These are phyloP conservation scores for Arthrobotrys entomopaga DNA, from an alignment of 2,329 filamentous ascomycete genomes.

Conservation along the genomic window DNA sequence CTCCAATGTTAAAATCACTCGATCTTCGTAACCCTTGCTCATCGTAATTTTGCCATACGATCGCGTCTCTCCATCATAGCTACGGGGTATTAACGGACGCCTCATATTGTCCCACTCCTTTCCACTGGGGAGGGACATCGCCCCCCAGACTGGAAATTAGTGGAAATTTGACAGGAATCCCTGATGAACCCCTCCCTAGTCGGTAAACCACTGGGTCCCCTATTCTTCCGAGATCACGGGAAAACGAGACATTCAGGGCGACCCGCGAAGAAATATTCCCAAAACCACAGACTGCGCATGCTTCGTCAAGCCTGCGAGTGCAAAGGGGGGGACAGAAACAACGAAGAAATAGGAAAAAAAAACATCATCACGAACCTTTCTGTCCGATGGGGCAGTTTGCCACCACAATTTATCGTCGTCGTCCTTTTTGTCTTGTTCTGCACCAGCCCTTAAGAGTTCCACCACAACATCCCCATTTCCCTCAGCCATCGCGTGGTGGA, in stretches of 20 bases:
- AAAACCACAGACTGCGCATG: no score
- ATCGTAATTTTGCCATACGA: constrained; percentile 48
- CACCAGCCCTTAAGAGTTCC: constrained; percentile 82
- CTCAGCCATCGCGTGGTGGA: constrained; percentile 87
- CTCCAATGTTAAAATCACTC: constrained; percentile 1
- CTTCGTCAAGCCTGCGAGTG: no score
- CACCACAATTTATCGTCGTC: constrained; percentile 76
- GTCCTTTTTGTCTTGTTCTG: constrained; percentile 82
- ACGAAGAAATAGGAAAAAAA: constrained; percentile 7
- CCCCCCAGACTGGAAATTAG: constrained; percentile 30
- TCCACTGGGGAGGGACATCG: constrained; percentile 27
- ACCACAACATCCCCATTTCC: constrained; percentile 84
- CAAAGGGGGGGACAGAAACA: constrained; percentile 25
- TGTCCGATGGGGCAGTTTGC: constrained; percentile 81
- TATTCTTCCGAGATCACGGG: constrained; percentile 44
- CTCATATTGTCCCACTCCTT: constrained; percentile 47
- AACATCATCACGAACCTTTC: constrained; percentile 71
- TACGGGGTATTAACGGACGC: constrained; percentile 54
- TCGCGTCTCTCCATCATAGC: constrained; percentile 34
- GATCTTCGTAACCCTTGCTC: constrained; percentile 28
- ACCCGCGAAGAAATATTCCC: constrained; percentile 6
- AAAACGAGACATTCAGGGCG: constrained; percentile 25
- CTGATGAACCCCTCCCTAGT: constrained; percentile 21
- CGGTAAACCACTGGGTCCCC: constrained; percentile 23
- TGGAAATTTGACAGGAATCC: constrained; percentile 55